A percentile compares a stretch with the other conserved stretches of the same genome.
phyloP scores from a whole-genome alignment of 2,329 filamentous ascomycete species.

The Cladosporium sp. region DNA sequence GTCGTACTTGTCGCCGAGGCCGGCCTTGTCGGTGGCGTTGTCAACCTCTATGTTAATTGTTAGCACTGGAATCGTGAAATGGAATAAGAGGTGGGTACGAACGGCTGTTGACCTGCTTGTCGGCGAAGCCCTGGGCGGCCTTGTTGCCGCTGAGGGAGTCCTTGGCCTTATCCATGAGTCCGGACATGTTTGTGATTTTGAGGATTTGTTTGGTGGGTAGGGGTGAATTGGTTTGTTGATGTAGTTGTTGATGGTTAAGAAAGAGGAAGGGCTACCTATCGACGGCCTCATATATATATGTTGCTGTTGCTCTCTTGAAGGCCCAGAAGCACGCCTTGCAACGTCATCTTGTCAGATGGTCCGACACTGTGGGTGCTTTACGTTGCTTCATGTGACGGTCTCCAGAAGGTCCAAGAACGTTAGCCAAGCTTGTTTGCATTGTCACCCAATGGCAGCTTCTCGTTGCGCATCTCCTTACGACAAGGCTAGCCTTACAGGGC shows the following conservation, averaged over 20 bases:
- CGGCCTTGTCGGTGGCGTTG: constrained; percentile 27
- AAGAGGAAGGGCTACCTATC: not conserved
- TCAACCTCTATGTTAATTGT: constrained; percentile 24
- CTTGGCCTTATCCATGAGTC: constrained; percentile 31
- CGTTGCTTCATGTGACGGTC: not conserved
- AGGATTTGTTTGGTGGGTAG: not conserved
- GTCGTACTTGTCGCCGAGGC: constrained; percentile 32
- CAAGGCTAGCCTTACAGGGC: constrained; percentile 5
- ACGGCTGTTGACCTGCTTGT: constrained; percentile 24
- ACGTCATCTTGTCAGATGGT: not conserved
- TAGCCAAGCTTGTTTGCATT: not conserved
- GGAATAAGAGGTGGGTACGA: not conserved
- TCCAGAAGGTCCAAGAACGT: not conserved
- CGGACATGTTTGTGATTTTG: constrained; percentile 25
- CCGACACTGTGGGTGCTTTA: not conserved
- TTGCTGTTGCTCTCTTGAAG: not conserved
- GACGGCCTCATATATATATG: not conserved
- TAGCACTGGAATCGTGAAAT: not conserved
- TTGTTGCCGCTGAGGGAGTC: constrained; percentile 23
- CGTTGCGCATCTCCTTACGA: not conserved
- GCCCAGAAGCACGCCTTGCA: not conserved
- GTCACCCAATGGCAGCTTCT: not conserved
- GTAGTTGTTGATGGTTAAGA: not conserved
- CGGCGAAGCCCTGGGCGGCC: constrained; percentile 25
- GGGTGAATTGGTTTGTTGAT: not conserved